Base-by-base conservation (phyloP, 192 early-diverging fungal genomes). In the Entomortierella beljakovae region DNA sequence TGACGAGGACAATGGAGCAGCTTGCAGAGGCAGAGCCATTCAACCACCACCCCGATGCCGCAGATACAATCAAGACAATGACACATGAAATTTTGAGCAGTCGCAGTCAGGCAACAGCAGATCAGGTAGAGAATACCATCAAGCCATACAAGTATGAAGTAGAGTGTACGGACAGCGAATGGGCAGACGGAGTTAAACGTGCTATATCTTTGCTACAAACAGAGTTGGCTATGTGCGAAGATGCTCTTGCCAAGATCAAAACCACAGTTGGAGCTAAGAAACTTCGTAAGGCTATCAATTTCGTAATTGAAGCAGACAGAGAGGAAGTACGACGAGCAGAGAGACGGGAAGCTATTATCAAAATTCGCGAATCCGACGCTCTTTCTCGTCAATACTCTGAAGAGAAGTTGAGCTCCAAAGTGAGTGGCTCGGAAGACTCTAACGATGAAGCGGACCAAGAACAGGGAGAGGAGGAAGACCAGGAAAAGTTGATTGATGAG, bases 131-230 rank as follows among this genome's bases (percentile, higher is more conserved):
- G 67, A 99, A 98, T 85, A 98, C 96, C 2, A 96, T 99, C 82
- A 99, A 99, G 82, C 98, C 97, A 18, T 97, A 94, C 87, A 99
- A 99, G 85, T 97, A 95, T 67, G 97, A 99, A 83, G 94, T 98
- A 13, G 97, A 99, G 72, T 89, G 92, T 37, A 90, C 92, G 23
- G 93, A 95, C 28, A 85, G 89, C 57, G 98, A 99, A 80, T 99
- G 98, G 98, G 80, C 83, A 22, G 95, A 98, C 61, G 98, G 94
- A 15, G 89, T 92, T 61, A 93, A 92, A 70, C 89, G 95, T 31
- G 86, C 97, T 3, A 84, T 91, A 16, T 70, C 71, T 0, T 71
- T 96, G 59, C 61, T 99, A 3, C 93, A 97, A 64, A 90, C 86
- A 43, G 93, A 96, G 70, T 81, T 99, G n/a, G 83, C 87, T 25